These are phyloP conservation scores for Pterocarpus macrocarpus DNA, from an alignment of 306 rosid species.

Conservation along the genomic window DNA sequence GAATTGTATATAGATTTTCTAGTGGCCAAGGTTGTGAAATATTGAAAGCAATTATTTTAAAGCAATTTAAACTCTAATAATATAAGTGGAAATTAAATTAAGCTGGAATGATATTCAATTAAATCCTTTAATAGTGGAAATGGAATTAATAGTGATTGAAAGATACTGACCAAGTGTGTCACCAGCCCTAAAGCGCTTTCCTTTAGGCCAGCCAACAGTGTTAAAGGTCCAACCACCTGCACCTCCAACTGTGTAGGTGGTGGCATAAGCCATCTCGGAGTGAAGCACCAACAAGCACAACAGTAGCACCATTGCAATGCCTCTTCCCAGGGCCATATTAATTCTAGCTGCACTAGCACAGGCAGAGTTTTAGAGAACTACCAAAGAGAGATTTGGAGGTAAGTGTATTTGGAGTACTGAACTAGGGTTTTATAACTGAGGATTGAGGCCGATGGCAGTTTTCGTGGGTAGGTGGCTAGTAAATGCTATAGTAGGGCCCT, in stretches of 20 bases:
- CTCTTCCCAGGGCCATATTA: conserved; percentile 69
- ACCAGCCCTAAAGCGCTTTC: conserved; percentile 74
- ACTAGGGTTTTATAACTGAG: background rate
- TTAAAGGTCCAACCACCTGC: conserved; percentile 69
- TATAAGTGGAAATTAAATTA: too few relatives aligned
- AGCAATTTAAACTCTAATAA: background rate
- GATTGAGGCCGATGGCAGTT: background rate
- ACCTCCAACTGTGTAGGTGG: conserved; percentile 67
- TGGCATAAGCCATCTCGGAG: conserved; percentile 59
- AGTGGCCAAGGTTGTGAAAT: too few relatives aligned
- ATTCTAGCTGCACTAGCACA: too few relatives aligned
- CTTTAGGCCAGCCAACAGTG: conserved; percentile 60
- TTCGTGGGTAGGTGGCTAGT: background rate
- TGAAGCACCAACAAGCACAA: conserved; percentile 50
- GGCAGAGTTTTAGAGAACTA: too few relatives aligned
- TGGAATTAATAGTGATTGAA: background rate
- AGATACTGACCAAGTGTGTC: conserved; percentile 70
- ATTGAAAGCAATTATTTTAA: too few relatives aligned
- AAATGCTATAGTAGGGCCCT: background rate
- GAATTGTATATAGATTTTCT: too few relatives aligned
- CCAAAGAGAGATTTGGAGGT: background rate
- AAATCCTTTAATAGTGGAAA: background rate
- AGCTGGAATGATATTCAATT: background rate
- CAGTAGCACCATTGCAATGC: conserved; percentile 66
- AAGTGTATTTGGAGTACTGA: background rate